These are phyloP conservation scores for Botrytis pseudocinerea DNA, from an alignment of 2,329 filamentous ascomycete genomes.

Conservation along the genomic window DNA sequence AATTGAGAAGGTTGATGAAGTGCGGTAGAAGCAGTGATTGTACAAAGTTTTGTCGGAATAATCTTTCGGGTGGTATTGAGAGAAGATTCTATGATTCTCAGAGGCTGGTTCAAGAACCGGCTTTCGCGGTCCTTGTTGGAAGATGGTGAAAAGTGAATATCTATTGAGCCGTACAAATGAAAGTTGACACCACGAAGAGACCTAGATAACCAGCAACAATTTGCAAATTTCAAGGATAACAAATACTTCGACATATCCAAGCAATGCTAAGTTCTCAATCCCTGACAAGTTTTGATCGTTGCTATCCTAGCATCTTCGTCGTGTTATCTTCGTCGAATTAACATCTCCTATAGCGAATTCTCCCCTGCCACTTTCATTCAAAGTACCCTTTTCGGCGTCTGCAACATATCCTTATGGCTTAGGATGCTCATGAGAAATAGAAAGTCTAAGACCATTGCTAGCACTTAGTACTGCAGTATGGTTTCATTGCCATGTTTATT, in stretches of 20 bases:
- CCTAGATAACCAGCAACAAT: neutral
- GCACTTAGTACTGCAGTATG: neutral
- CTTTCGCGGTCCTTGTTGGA: neutral
- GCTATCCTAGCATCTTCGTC: neutral
- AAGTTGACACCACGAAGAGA: neutral
- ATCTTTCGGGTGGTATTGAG: neutral
- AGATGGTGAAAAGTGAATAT: neutral
- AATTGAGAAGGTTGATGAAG: neutral
- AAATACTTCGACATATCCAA: neutral
- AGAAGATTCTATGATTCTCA: neutral
- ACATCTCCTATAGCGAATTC: neutral
- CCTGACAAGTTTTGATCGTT: neutral
- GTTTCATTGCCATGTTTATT: neutral
- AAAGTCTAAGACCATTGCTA: neutral
- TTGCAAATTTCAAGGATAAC: neutral
- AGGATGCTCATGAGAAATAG: neutral
- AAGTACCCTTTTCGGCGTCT: neutral
- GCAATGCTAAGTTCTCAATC: neutral
- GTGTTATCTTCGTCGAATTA: neutral
- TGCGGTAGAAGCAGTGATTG: neutral
- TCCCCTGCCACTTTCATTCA: too few species aligned
- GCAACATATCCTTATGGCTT: slow-evolving; percentile 1
- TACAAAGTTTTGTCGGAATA: neutral
- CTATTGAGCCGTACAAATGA: neutral
- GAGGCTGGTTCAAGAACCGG: neutral